phyloP scores from a whole-genome alignment of 1,284 basidiomycete genomes.

The Austropuccinia psidii region DNA sequence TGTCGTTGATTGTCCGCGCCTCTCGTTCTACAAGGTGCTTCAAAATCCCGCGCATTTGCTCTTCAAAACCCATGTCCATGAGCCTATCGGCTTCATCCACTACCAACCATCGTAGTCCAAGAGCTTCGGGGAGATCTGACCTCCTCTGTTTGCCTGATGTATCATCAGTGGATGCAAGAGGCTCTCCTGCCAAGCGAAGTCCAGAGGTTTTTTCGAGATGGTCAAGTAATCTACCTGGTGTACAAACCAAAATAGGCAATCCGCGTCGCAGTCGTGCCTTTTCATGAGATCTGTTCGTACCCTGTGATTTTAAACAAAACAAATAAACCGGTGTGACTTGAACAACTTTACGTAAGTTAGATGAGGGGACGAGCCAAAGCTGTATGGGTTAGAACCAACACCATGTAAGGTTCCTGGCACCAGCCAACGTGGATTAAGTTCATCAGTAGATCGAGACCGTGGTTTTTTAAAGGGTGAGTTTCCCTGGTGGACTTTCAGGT shows the following conservation, averaged over 20 bases:
- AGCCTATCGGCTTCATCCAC: conserved; percentile 92
- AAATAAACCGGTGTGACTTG: too few species aligned
- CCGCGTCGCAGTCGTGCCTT: conserved; percentile 66
- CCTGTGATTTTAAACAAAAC: conserved; percentile 53
- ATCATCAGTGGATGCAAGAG: background rate
- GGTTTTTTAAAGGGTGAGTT: too few species aligned
- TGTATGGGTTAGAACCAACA: conserved; percentile 2
- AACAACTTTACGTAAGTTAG: too few species aligned
- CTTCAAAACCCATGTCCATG: conserved; percentile 57
- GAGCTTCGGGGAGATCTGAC: conserved; percentile 12
- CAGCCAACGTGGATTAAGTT: conserved; percentile 62
- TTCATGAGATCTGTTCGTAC: conserved; percentile 63
- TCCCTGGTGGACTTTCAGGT: conserved; percentile 52
- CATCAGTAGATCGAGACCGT: conserved; percentile 56
- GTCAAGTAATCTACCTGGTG: conserved; percentile 63
- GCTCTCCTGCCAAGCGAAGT: conserved; percentile 44
- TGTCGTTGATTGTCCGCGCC: conserved; percentile 49
- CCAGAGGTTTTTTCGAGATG: conserved; percentile 66
- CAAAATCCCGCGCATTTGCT: conserved; percentile 63
- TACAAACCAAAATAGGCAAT: conserved; percentile 63
- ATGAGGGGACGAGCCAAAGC: too few species aligned
- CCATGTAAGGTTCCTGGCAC: conserved; percentile 74
- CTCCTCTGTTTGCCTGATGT: background rate
- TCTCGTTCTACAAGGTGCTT: conserved; percentile 68
- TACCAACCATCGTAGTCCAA: conserved; percentile 67